Evolutionary conservation across 768 basidiomycete genomes (phyloP).

Genomic region (Lactarius tabidus): DNA sequence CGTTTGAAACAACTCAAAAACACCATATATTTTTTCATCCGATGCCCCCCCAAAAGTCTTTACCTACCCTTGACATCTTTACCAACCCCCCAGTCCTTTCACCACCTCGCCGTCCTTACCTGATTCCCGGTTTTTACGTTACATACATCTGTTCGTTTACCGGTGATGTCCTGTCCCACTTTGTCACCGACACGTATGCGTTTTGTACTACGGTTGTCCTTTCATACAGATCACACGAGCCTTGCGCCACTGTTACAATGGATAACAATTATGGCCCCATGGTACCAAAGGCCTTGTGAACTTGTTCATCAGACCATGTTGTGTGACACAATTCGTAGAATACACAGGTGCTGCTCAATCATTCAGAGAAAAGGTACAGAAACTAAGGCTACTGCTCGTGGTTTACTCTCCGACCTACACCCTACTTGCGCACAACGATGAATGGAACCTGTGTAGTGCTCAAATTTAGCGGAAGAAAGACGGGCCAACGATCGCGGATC

Average conservation of each 20-base stretch:
- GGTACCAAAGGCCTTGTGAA: not conserved
- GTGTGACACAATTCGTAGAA: slow-evolving; percentile 7
- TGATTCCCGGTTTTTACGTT: slow-evolving; percentile 19
- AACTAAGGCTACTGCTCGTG: slow-evolving; percentile 2
- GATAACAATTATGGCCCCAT: slow-evolving; percentile 22
- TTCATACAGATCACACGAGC: slow-evolving; percentile 11
- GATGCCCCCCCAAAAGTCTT: slow-evolving; percentile 10
- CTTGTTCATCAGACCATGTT: not conserved
- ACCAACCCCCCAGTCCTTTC: slow-evolving; percentile 22
- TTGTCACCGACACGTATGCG: slow-evolving; percentile 11
- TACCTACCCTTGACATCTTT: slow-evolving; percentile 15
- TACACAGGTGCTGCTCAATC: not conserved
- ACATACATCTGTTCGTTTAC: slow-evolving; percentile 10
- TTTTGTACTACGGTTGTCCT: slow-evolving; percentile 14
- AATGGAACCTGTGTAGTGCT: slow-evolving; percentile 62
- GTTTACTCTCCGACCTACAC: not conserved
- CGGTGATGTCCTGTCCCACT: slow-evolving; percentile 1
- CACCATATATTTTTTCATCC: not conserved
- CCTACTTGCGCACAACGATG: slow-evolving; percentile 66
- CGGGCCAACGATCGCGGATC: not conserved
- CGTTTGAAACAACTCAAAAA: slow-evolving; percentile 15
- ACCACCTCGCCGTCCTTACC: slow-evolving; percentile 26
- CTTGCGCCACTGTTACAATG: slow-evolving; percentile 12
- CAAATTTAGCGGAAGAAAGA: slow-evolving; percentile 7
- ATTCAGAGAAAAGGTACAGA: slow-evolving; percentile 3